Conservation (phyloP, 2,329 filamentous ascomycete genomes). For the Sporothrix humicola region DNA sequence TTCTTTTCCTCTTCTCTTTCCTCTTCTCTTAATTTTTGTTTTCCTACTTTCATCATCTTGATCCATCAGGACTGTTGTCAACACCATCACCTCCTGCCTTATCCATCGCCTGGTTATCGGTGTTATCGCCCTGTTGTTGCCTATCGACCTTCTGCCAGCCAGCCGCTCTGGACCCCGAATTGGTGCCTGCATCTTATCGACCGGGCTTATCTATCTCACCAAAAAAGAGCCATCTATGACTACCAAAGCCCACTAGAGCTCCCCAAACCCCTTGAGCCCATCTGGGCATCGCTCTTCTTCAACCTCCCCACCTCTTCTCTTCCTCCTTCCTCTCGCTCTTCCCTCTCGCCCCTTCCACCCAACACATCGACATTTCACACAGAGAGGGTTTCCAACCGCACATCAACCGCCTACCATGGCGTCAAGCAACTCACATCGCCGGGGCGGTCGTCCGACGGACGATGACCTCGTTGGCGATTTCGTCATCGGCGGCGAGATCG, state of each 20-base stretch:
- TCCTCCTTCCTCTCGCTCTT: background rate
- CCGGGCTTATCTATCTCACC: conserved; percentile 35
- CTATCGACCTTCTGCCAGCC: conserved; percentile 13
- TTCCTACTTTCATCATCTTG: background rate
- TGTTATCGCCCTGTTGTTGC: background rate
- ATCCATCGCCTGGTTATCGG: background rate
- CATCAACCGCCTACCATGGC: conserved; percentile 32
- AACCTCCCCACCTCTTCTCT: background rate
- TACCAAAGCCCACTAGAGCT: conserved; percentile 32
- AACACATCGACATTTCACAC: background rate
- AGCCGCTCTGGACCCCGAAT: background rate
- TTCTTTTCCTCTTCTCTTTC: conserved; percentile 19
- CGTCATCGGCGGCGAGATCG: conserved; percentile 68
- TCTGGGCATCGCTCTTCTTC: conserved; percentile 31
- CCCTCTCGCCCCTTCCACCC: background rate
- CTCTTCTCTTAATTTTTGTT: conserved; percentile 1
- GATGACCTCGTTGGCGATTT: conserved; percentile 40
- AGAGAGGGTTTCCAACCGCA: conserved; percentile 15
- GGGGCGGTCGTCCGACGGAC: conserved; percentile 33
- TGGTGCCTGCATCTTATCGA: conserved; percentile 35
- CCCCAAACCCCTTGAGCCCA: conserved; percentile 34
- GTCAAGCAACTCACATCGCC: conserved; percentile 33
- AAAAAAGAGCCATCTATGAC: conserved; percentile 34
- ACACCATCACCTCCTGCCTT: background rate
- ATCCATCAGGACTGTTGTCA: background rate